A percentile compares a stretch with the other conserved stretches of the same genome.
Conservation (phyloP, 345 rosid species). For the Eutrema japonicum region DNA sequence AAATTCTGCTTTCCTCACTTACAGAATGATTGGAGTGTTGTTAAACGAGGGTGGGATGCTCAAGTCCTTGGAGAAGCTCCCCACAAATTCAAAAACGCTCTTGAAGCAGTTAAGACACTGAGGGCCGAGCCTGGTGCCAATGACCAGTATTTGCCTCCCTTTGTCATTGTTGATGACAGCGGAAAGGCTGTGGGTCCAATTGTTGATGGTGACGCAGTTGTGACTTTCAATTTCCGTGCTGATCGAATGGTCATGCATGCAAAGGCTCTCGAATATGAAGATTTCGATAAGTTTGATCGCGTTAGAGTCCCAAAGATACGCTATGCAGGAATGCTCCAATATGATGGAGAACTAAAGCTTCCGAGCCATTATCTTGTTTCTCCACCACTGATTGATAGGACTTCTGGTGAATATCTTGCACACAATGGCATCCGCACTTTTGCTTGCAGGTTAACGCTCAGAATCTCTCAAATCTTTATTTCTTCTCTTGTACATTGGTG, state of each 20-base stretch:
- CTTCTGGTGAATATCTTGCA: constrained; percentile 93
- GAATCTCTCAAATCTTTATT: not conserved
- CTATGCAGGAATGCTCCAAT: constrained; percentile 97
- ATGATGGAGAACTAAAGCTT: constrained; percentile 94
- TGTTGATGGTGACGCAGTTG: constrained; percentile 95
- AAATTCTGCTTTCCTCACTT: not conserved
- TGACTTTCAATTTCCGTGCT: constrained; percentile 92
- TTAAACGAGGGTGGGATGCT: constrained; percentile 99
- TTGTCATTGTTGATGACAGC: constrained; percentile 80
- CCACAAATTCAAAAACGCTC: constrained; percentile 71
- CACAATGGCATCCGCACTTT: constrained; percentile 83
- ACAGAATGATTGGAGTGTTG: constrained; percentile 95
- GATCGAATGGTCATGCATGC: constrained; percentile 97
- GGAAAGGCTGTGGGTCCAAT: constrained; percentile 89
- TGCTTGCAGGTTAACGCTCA: constrained; percentile 84
- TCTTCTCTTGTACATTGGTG: not conserved
- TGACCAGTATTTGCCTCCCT: constrained; percentile 92
- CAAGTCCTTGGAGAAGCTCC: constrained; percentile 99
- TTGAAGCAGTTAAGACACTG: constrained; percentile 87
- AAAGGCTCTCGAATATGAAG: constrained; percentile 84
- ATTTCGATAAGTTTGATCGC: constrained; percentile 92
- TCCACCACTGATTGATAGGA: constrained; percentile 96
- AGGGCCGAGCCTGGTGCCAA: constrained; percentile 67
- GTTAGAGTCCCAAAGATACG: constrained; percentile 79
- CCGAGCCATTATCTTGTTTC: constrained; percentile 87